phyloP scores from a whole-genome alignment of 305 asterid species.

The Plantago coronopus region DNA sequence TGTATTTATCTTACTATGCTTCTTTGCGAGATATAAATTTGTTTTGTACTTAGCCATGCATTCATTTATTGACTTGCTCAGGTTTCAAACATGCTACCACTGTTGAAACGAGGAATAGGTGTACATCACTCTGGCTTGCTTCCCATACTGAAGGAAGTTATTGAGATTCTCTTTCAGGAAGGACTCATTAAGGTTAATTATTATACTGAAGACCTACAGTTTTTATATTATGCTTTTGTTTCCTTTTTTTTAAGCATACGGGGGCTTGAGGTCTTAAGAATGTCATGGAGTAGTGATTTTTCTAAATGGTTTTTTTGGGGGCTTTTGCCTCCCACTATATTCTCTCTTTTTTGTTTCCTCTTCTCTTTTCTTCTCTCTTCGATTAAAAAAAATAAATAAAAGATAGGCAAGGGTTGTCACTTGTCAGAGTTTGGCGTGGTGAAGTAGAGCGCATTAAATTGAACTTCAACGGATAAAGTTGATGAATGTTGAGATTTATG shows the following conservation, averaged over 20 bases:
- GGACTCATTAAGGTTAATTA: slow-evolving; percentile 76
- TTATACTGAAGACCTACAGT: slow-evolving; percentile 9
- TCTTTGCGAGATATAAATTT: neutral
- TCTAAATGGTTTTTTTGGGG: too few species aligned
- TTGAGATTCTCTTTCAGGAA: slow-evolving; percentile 96
- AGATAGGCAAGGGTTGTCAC: too few species aligned
- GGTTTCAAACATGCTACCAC: slow-evolving; percentile 94
- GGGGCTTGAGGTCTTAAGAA: too few species aligned
- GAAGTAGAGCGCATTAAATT: too few species aligned
- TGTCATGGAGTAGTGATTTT: too few species aligned
- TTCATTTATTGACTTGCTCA: slow-evolving; percentile 24
- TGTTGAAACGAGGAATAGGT: slow-evolving; percentile 92
- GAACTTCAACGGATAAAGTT: too few species aligned
- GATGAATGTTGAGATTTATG: too few species aligned
- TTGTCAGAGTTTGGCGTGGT: too few species aligned
- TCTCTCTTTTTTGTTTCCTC: too few species aligned
- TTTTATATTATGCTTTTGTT: neutral
- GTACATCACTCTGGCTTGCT: slow-evolving; percentile 99
- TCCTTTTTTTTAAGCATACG: neutral
- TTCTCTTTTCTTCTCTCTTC: too few species aligned
- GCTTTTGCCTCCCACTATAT: too few species aligned
- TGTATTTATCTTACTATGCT: slow-evolving; percentile 11
- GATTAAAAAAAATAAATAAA: too few species aligned
- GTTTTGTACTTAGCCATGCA: slow-evolving; percentile 7
- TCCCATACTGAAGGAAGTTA: slow-evolving; percentile 95